Conservation (phyloP, 176 grass and related monocot genomes). For the Ensete glaucum region DNA sequence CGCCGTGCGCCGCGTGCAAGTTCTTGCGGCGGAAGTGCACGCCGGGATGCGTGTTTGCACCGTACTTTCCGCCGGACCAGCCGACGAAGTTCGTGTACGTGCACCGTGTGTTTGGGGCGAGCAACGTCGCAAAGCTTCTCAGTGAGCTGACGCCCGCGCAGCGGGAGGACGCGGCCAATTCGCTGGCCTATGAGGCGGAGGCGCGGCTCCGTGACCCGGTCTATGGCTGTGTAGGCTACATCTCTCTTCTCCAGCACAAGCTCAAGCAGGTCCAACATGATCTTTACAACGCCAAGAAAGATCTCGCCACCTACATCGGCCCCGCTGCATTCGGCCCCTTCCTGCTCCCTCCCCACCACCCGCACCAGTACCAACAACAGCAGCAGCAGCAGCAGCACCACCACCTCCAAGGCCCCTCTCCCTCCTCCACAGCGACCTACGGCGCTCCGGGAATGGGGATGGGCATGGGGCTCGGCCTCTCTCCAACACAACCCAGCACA, state of each 20-base stretch:
- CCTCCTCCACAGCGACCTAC: slow-evolving; percentile 4
- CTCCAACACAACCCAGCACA: neutral
- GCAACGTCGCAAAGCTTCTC: slow-evolving; percentile 89
- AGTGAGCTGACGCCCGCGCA: slow-evolving; percentile 41
- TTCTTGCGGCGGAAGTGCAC: slow-evolving; percentile 83
- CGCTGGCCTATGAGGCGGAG: slow-evolving; percentile 76
- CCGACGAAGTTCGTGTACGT: slow-evolving; percentile 68
- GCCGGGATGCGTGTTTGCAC: slow-evolving; percentile 67
- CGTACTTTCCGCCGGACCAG: slow-evolving; percentile 93
- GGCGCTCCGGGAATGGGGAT: slow-evolving; percentile 10
- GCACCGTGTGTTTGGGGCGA: slow-evolving; percentile 86
- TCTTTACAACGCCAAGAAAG: slow-evolving; percentile 54
- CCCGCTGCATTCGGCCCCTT: slow-evolving; percentile 34
- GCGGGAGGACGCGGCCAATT: slow-evolving; percentile 84
- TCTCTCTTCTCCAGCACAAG: slow-evolving; percentile 59
- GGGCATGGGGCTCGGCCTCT: slow-evolving; percentile 27
- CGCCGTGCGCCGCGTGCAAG: slow-evolving; percentile 94
- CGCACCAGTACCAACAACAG: neutral
- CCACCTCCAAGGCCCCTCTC: neutral
- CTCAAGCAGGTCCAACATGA: slow-evolving; percentile 48
- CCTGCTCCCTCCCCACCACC: slow-evolving; percentile 10
- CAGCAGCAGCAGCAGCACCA: neutral
- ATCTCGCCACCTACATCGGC: slow-evolving; percentile 52
- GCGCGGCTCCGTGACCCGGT: slow-evolving; percentile 64
- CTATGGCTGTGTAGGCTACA: slow-evolving; percentile 79